Conservation (phyloP, 495 filamentous ascomycete genomes). For the Tetracladium setigerum region DNA sequence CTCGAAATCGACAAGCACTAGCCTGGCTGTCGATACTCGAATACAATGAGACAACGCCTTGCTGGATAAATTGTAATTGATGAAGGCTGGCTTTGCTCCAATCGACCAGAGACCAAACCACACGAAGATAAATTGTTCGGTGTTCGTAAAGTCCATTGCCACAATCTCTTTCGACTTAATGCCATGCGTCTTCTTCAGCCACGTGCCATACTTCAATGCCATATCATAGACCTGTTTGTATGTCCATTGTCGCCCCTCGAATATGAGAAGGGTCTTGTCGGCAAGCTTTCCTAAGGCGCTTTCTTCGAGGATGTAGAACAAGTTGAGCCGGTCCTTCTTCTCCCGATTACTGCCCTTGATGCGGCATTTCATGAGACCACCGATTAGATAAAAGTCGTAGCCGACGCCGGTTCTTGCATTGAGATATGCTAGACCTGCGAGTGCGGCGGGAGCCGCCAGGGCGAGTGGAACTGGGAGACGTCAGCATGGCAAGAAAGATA, state of each 20-base stretch:
- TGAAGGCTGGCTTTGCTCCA: conserved; percentile 82
- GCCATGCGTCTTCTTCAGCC: conserved; percentile 64
- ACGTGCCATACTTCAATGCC: conserved; percentile 70
- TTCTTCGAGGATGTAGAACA: conserved; percentile 75
- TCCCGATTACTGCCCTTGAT: conserved; percentile 29
- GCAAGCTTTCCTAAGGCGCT: conserved; percentile 51
- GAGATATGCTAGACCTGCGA: conserved; percentile 68
- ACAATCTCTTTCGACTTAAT: conserved; percentile 75
- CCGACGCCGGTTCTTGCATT: conserved; percentile 64
- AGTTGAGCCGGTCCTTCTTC: conserved; percentile 53
- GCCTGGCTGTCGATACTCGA: conserved; percentile 54
- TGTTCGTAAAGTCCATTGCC: conserved; percentile 85
- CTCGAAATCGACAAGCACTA: conserved; percentile 71
- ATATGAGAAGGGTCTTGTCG: conserved; percentile 59
- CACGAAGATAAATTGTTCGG: conserved; percentile 74
- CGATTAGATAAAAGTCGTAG: conserved; percentile 56
- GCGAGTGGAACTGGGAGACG: conserved; percentile 32
- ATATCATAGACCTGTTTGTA: conserved; percentile 75
- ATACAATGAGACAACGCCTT: conserved; percentile 76
- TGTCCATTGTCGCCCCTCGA: conserved; percentile 68
- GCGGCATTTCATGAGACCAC: conserved; percentile 30
- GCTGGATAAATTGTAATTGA: conserved; percentile 85
- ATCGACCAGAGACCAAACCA: conserved; percentile 82
- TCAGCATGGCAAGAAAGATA: background rate
- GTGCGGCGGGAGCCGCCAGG: conserved; percentile 55